phyloP scores from a whole-genome alignment of 805 yeast genomes.

The Saccharomyces mikatae region DNA sequence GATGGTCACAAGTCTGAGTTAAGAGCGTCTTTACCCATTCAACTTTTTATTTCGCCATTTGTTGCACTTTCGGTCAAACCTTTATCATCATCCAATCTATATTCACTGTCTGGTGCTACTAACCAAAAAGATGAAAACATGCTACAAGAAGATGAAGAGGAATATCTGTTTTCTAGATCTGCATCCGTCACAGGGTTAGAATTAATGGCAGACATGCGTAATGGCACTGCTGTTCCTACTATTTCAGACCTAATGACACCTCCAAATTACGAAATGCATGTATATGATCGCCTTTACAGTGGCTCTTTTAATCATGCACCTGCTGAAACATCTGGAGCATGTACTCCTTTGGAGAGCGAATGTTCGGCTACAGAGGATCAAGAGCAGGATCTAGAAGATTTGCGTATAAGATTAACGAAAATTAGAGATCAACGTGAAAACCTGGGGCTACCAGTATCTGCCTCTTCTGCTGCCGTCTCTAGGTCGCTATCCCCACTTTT shows the following conservation, averaged over 20 bases:
- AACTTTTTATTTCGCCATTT: slow-evolving; percentile 71
- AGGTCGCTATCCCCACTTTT: not conserved
- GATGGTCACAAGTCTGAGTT: slow-evolving; percentile 91
- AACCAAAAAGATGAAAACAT: slow-evolving; percentile 7
- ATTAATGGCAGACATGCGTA: not conserved
- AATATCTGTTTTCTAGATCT: not conserved
- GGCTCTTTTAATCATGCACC: slow-evolving; percentile 39
- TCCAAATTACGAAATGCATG: slow-evolving; percentile 71
- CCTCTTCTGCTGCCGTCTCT: not conserved
- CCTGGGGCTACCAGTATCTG: not conserved
- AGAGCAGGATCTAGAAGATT: slow-evolving; percentile 27
- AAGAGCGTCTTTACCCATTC: slow-evolving; percentile 81
- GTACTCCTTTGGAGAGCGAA: slow-evolving; percentile 25
- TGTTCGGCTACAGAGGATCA: slow-evolving; percentile 18
- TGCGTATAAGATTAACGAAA: slow-evolving; percentile 16
- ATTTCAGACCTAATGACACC: slow-evolving; percentile 55
- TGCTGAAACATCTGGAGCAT: slow-evolving; percentile 26
- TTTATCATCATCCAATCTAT: slow-evolving; percentile 25
- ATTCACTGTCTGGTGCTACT: slow-evolving; percentile 29
- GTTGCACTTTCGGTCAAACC: slow-evolving; percentile 42
- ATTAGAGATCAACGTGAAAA: not conserved
- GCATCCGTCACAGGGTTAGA: not conserved
- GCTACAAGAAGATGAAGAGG: slow-evolving; percentile 3
- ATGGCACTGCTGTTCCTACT: slow-evolving; percentile 4
- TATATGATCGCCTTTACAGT: slow-evolving; percentile 70